Base-by-base conservation (phyloP, 768 basidiomycete species). In the Sutorius australiensis region DNA sequence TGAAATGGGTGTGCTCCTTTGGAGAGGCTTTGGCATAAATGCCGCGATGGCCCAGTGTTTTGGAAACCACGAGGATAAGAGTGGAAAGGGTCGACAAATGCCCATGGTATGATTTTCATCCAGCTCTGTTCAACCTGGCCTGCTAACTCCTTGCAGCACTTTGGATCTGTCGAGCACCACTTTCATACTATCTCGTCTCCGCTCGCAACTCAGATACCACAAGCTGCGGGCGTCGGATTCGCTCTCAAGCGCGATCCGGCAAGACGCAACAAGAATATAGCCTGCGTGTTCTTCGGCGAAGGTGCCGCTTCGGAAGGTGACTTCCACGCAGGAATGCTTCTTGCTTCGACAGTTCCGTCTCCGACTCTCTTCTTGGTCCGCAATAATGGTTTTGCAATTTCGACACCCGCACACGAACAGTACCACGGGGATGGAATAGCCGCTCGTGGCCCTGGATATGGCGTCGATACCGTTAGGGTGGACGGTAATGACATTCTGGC, bases 181-280 rank as follows among this genome's bases (percentile, higher is more conserved):
- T 95, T 95, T 67, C 90, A 94, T 71, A 92, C 90, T 17, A 97
- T 97, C 55, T 97, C 95, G 3, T 94, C 91, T 6, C 89, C 94
- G 1, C 77, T 98, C 27, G 92, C 89, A 10, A 98, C 95, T 1
- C 94, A 98, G 71, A 91, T 97, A 60, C 93, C 92, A 7, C 92
- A 95, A 69, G 95, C 92, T 21, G 93, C 94, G 0, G 95, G 94
- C 14, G 92, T 95, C 6, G 94, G 81, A 0, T 95, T 90, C 64
- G 92, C 95, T 1, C 76, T 98, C 50, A 86, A 86, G 61, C 84
- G 93, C 5, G 85, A 88, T 40, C 86, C 86, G 0, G 72, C 69
- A 43, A 82, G 87, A 33, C 78, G 83, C 30, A 77, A 78, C 42
- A 83, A 80, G 48, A 86, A 85, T 51, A 84, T 93, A 45, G 92